Evolutionary conservation across 2,329 filamentous ascomycete genomes (phyloP).

Genomic region (Mariannaea sp.): DNA sequence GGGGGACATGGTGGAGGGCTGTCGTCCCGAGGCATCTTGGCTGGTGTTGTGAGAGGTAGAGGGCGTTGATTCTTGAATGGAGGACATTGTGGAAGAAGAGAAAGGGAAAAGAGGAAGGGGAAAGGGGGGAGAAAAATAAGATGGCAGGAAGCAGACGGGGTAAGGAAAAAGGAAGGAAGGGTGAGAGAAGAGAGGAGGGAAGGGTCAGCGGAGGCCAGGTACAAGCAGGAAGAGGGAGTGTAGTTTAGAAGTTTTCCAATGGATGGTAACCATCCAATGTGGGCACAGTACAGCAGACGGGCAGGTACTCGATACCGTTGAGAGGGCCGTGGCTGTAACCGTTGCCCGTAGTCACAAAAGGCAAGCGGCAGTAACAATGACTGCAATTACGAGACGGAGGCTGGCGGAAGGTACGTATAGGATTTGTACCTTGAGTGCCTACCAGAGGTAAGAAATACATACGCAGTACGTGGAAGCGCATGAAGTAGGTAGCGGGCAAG

Average conservation of each 20-base stretch:
- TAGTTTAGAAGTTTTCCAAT: conserved; percentile 29
- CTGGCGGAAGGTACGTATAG: conserved; percentile 6
- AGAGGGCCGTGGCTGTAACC: conserved; percentile 20
- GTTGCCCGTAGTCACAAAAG: conserved; percentile 20
- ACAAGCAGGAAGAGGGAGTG: conserved; percentile 33
- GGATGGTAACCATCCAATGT: conserved; percentile 25
- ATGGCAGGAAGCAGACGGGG: conserved; percentile 35
- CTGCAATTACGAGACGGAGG: conserved; percentile 24
- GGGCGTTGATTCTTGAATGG: conserved; percentile 32
- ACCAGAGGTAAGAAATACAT: neutral
- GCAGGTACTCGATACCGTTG: conserved; percentile 16
- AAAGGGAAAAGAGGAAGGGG: conserved; percentile 35
- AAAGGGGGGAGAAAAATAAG: conserved; percentile 38
- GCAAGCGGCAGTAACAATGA: conserved; percentile 13
- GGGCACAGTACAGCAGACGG: conserved; percentile 6
- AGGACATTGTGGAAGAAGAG: conserved; percentile 44
- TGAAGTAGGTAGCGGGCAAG: conserved; percentile 18
- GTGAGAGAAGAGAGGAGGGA: conserved; percentile 35
- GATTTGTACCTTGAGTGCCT: conserved; percentile 3
- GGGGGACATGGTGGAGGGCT: conserved; percentile 66
- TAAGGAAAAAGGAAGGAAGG: conserved; percentile 29
- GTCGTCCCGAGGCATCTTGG: conserved; percentile 66
- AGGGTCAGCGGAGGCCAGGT: conserved; percentile 33
- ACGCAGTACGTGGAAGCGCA: neutral
- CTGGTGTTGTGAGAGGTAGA: conserved; percentile 38